Evolutionary conservation across 169 alveolate genomes (phyloP).

Genomic region (Plasmodium inui): DNA sequence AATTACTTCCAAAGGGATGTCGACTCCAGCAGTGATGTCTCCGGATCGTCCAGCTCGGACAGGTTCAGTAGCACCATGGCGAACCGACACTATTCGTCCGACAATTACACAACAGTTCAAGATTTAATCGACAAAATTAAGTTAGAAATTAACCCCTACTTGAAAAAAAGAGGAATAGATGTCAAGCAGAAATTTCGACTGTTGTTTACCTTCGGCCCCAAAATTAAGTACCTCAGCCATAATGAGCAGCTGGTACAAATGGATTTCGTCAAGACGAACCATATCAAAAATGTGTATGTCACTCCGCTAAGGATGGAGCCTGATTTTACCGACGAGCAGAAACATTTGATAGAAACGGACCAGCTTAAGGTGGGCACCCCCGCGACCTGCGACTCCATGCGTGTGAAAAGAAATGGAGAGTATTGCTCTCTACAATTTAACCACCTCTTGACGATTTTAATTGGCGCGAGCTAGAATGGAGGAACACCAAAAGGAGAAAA

Average conservation of each 20-base stretch:
- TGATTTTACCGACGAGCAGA: constrained; percentile 81
- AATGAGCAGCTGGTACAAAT: constrained; percentile 46
- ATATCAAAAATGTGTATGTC: constrained; percentile 77
- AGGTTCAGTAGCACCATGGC: constrained; percentile 52
- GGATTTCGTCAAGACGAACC: constrained; percentile 66
- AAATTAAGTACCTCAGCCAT: constrained; percentile 43
- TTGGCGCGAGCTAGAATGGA: background rate
- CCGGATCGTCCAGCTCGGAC: constrained; percentile 25
- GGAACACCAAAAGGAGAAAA: background rate
- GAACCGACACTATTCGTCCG: constrained; percentile 22
- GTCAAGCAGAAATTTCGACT: constrained; percentile 58
- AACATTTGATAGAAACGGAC: constrained; percentile 54
- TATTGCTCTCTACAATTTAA: background rate
- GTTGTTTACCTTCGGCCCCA: constrained; percentile 53
- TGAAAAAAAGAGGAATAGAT: constrained; percentile 74
- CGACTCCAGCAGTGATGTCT: constrained; percentile 12
- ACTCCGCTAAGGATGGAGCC: constrained; percentile 86
- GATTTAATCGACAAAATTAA: constrained; percentile 74
- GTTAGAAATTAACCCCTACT: constrained; percentile 71
- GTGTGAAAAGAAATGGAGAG: background rate
- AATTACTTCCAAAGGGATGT: background rate
- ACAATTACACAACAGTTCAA: constrained; percentile 69
- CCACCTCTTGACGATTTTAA: background rate
- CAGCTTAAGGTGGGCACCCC: constrained; percentile 22
- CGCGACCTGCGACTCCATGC: background rate